phyloP scores from a whole-genome alignment of 768 basidiomycete species.

The Trametes coccinea region DNA sequence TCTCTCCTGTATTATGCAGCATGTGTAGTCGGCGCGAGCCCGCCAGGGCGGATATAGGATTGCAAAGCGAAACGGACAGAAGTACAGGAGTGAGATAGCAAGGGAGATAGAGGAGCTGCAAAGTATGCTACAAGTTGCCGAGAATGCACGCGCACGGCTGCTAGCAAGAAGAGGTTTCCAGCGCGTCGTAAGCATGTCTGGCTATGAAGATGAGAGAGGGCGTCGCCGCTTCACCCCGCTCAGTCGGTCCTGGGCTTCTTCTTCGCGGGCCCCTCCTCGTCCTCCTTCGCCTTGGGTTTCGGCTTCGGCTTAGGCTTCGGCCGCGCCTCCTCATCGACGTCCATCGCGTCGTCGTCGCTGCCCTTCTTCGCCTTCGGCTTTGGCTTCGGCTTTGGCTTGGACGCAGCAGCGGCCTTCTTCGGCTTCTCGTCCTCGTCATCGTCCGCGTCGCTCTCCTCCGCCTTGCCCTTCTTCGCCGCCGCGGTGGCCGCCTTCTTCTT shows the following conservation, averaged over 20 bases:
- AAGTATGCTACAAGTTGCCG: slow-evolving; percentile 7
- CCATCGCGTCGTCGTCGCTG: slow-evolving; percentile 42
- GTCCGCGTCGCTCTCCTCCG: slow-evolving; percentile 32
- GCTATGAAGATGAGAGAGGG: not conserved
- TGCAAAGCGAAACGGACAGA: slow-evolving; percentile 1
- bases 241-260: slow-evolving; percentile 72
- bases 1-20: slow-evolving; percentile 8
- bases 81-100: slow-evolving; percentile 7
- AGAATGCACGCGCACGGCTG: not conserved
- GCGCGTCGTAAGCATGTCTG: too few relatives aligned
- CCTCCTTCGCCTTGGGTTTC: slow-evolving; percentile 43
- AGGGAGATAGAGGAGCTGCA: not conserved
- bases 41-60: not conserved
- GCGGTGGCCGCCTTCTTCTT: slow-evolving; percentile 37
- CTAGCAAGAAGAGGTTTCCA: not conserved
- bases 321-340: slow-evolving; percentile 38
- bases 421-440: slow-evolving; percentile 44
- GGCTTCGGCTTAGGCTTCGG: slow-evolving; percentile 47
- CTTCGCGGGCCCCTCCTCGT: slow-evolving; percentile 58
- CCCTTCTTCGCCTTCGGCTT: slow-evolving; percentile 50
- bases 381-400: slow-evolving; percentile 52
- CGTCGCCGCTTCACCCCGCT: not conserved
- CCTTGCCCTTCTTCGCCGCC: slow-evolving; percentile 27
- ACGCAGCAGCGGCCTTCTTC: slow-evolving; percentile 51
- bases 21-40: slow-evolving; percentile 13